Percentiles rank a stretch among this genome's conserved stretches.
These are phyloP conservation scores for Ramalina peruviana DNA, from an alignment of 495 filamentous ascomycete species.

Conservation along the genomic window DNA sequence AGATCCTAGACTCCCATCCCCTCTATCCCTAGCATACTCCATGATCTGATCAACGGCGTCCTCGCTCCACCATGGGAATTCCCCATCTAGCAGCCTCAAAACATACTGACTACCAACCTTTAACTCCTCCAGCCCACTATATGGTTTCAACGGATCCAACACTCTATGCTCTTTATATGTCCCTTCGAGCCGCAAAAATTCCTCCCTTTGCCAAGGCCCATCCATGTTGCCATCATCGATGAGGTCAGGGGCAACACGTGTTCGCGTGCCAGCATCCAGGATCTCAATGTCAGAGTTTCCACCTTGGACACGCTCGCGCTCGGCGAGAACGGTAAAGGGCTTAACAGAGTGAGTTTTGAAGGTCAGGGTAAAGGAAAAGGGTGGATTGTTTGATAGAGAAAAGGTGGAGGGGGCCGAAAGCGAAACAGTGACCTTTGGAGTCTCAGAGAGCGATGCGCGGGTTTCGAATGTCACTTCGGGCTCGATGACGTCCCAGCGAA, in stretches of 20 bases:
- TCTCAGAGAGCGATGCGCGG: neutral
- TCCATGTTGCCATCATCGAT: constrained; percentile 1
- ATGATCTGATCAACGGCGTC: constrained; percentile 7
- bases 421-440: constrained; percentile 2
- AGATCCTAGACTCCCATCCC: neutral
- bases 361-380: constrained; percentile 6
- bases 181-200: constrained; percentile 3
- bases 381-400: constrained; percentile 5
- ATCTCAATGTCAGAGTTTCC: constrained; percentile 3
- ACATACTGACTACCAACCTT: constrained; percentile 4
- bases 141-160: neutral
- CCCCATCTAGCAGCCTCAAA: neutral
- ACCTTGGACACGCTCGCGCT: constrained; percentile 1
- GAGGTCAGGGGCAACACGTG: constrained; percentile 1
- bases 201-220: constrained; percentile 5
- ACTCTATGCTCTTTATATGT: constrained; percentile 2
- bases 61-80: constrained; percentile 6
- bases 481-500: neutral
- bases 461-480: constrained; percentile 2
- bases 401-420: constrained; percentile 4
- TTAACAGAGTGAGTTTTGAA: neutral
- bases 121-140: neutral
- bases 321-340: constrained; percentile 3
- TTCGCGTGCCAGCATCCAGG: constrained; percentile 5
- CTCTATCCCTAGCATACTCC: constrained; percentile 4